Conservation (phyloP, 106 monocot genomes). For the Cymbidium sinense region DNA sequence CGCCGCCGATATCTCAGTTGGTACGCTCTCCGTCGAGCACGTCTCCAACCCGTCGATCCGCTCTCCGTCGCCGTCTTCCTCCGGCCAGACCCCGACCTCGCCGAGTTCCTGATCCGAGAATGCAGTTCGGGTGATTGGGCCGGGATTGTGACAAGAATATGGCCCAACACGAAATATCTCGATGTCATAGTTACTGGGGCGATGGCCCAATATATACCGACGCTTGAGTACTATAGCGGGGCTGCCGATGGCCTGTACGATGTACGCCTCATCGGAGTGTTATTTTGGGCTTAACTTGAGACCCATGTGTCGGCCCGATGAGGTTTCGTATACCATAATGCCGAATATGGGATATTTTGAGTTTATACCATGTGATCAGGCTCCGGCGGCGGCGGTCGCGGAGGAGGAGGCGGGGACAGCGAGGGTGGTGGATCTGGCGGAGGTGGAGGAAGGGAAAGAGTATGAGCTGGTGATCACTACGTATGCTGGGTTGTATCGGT, state of each 20-base stretch:
- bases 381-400: not conserved
- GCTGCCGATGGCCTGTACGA: conserved; percentile 81
- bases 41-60: conserved; percentile 39
- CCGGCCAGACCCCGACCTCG: conserved; percentile 23
- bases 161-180: conserved; percentile 12
- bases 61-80: conserved; percentile 22
- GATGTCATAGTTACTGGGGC: conserved; percentile 9
- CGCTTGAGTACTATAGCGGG: conserved; percentile 78
- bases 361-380: conserved; percentile 33
- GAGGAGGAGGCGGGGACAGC: not conserved
- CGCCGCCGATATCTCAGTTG: conserved; percentile 34
- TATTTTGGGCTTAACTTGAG: conserved; percentile 86
- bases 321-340: conserved; percentile 17
- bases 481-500: conserved; percentile 62
- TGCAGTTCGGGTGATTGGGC: not conserved
- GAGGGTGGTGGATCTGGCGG: conserved; percentile 41
- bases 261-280: conserved; percentile 92
- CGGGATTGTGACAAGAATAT: not conserved
- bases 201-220: conserved; percentile 16
- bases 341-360: conserved; percentile 65
- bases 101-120: not conserved
- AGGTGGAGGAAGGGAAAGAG: conserved; percentile 51
- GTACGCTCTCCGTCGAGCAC: conserved; percentile 16
- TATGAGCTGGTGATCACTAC: conserved; percentile 84
- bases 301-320: conserved; percentile 55